phyloP scores from a whole-genome alignment of 73 alveolate genomes.

The Uronychia binucleata region DNA sequence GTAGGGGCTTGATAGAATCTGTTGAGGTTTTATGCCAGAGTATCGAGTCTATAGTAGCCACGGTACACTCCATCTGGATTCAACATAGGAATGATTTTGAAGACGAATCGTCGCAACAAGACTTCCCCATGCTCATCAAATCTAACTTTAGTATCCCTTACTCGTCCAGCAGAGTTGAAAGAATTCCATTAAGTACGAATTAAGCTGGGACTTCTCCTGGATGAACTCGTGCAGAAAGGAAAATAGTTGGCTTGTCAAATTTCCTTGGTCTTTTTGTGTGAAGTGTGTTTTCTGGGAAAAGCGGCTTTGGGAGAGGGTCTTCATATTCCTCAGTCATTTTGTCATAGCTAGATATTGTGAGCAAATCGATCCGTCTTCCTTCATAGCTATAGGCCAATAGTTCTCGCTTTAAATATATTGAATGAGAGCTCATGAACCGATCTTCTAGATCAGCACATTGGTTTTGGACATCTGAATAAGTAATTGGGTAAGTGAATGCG shows the following conservation, averaged over 20 bases:
- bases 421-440: neutral
- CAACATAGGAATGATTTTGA: slow-evolving; percentile 90
- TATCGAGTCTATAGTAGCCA: slow-evolving; percentile 87
- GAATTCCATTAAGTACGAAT: slow-evolving; percentile 82
- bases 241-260: slow-evolving; percentile 67
- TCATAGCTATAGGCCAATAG: slow-evolving; percentile 28
- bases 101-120: slow-evolving; percentile 82
- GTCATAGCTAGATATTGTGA: slow-evolving; percentile 23
- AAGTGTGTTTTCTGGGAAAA: slow-evolving; percentile 7
- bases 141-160: neutral
- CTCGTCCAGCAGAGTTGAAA: slow-evolving; percentile 69
- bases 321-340: slow-evolving; percentile 12
- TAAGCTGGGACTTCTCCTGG: slow-evolving; percentile 98
- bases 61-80: slow-evolving; percentile 97
- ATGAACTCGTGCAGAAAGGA: slow-evolving; percentile 95
- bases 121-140: slow-evolving; percentile 27
- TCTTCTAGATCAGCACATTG: neutral
- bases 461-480: slow-evolving; percentile 26
- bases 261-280: neutral
- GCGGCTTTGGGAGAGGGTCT: slow-evolving; percentile 13
- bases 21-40: slow-evolving; percentile 32
- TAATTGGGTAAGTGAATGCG: slow-evolving; percentile 52
- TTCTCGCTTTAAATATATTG: slow-evolving; percentile 15
- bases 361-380: slow-evolving; percentile 29
- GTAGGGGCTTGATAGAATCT: slow-evolving; percentile 91